Evolutionary conservation across 331 rosid genomes (phyloP), one percentile per base, ranked within the genome.

Genomic region (Cydonia oblonga): DNA sequence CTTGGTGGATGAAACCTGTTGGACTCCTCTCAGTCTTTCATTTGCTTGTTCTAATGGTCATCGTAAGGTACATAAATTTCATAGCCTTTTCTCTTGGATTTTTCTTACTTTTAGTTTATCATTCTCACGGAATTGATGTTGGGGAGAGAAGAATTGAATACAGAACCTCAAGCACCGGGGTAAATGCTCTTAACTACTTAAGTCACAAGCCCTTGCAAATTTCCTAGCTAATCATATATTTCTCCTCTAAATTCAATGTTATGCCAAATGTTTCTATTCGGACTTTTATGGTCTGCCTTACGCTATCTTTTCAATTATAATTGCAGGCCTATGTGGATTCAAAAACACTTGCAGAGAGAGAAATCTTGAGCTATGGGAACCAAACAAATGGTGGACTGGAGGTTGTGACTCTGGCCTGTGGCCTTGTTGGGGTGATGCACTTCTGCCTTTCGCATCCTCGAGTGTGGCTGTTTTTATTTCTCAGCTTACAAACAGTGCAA

Each of bases 1-100:
- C 25, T 74, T 33, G 44, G 15, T 87, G 10, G 93, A 92, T 35
- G 95, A 92, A 82, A 78, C 88, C 25, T 84, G 92, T 49, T 86
- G 93, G 95, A 87, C 96, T 0, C 89, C 95, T 58, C 79, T 80
- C 6, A 7, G 52, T 75, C 44, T 81, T 52, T 71, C 89, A 3
- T 58, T 72, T 61, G 53, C 78, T 70, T 68, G 69, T 52, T 0
- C 10, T 7, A 64, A 54, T 67, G 51, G 59, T 3, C 14, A 1
- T 22, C 1, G 22, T 1, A 38, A 76, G 93, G 86, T 72, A 66
- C 15, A 23, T 7, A 15, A 20, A 30, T 53, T 20, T 68, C 44
- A 14, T 49, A 28, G 44, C 56, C 4, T 35, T 35, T 35, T 35
- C 46, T 38, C 46, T 38, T 38, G 46, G 46, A 10, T 38, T 10